phyloP scores from a whole-genome alignment of 306 rosid species.

The Canavalia gladiata region DNA sequence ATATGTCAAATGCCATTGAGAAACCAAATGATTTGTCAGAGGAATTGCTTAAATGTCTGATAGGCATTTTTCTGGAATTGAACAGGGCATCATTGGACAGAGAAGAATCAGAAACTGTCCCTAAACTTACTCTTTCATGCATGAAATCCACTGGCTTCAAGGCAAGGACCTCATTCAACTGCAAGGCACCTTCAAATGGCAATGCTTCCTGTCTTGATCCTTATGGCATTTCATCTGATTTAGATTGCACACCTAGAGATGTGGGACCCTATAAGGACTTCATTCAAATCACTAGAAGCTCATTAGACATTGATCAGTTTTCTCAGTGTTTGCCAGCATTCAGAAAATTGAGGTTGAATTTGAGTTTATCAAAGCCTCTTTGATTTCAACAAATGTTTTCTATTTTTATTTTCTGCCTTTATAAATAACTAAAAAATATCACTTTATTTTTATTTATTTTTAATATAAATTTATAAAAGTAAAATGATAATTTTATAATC shows the following conservation, averaged over 20 bases:
- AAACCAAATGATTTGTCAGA: conserved; percentile 90
- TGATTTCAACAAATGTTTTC: too few species aligned
- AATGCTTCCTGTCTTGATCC: conserved; percentile 68
- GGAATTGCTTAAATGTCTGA: conserved; percentile 72
- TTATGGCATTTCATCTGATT: conserved; percentile 71
- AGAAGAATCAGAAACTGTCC: conserved; percentile 66
- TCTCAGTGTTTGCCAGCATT: conserved; percentile 60
- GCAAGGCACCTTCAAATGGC: conserved; percentile 70
- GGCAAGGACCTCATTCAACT: conserved; percentile 66
- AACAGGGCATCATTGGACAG: conserved; percentile 65
- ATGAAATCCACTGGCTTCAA: conserved; percentile 74
- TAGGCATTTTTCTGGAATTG: conserved; percentile 77
- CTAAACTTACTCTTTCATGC: conserved; percentile 73
- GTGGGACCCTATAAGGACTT: conserved; percentile 83
- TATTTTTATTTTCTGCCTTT: too few species aligned
- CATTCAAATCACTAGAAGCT: conserved; percentile 72
- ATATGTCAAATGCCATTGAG: conserved; percentile 51
- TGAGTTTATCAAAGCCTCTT: background rate
- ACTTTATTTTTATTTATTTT: background rate
- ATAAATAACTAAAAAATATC: too few species aligned
- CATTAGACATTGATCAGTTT: conserved; percentile 59
- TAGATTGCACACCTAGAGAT: conserved; percentile 67
- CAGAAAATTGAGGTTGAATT: conserved; percentile 70
- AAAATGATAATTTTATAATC: too few species aligned
- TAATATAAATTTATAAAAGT: background rate